Base-by-base conservation (phyloP, 192 early-diverging fungal species). In the Coemansia sp. region DNA sequence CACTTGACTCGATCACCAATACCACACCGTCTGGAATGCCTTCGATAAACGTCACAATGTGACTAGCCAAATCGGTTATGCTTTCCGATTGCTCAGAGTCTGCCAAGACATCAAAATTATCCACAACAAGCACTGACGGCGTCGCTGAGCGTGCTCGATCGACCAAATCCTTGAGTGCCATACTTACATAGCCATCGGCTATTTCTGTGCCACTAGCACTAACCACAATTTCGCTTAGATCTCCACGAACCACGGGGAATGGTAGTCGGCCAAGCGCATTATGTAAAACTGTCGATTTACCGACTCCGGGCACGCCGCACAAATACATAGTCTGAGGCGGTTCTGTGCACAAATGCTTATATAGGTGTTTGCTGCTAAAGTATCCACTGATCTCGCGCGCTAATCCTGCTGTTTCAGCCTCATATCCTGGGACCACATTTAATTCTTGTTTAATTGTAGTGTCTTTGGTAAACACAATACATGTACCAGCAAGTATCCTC, bases 1-100 rank as follows among this genome's bases (percentile, higher is more conserved):
- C 53, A 20, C 38, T 57, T 2, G 68, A 67, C 34, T 80, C 77
- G 15, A 80, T 64, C 11, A 80, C 65, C 28, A 80, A 48, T 40
- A 74, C 62, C 38, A 68, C 68, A n/a, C 59, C 54, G 0, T 40
- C 57, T 1, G 77, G 67, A 51, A 80, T 37, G 5, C 36, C 36
- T 6, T 64, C 68, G 1, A 36, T 25, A 56, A 80, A 80, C 55
- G 34, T 23, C 37, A 31, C 48, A 71, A 80, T 71, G 19, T 28
- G 48, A 17, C 47, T 54, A 3, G 48, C 17, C n/a, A 66, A 23
- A 21, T 61, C 59, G 22, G 52, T 48, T 3, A 65, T 54, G 5
- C 64, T 64, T 4, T 74, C 54, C 2, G 61, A 37, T 5, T 70
- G 47, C 54, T 73, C 77, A 2, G 17, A 36, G 51, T 80, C 68